Base-by-base conservation (phyloP, 2,329 filamentous ascomycete genomes). In the Fusarium coicis region DNA sequence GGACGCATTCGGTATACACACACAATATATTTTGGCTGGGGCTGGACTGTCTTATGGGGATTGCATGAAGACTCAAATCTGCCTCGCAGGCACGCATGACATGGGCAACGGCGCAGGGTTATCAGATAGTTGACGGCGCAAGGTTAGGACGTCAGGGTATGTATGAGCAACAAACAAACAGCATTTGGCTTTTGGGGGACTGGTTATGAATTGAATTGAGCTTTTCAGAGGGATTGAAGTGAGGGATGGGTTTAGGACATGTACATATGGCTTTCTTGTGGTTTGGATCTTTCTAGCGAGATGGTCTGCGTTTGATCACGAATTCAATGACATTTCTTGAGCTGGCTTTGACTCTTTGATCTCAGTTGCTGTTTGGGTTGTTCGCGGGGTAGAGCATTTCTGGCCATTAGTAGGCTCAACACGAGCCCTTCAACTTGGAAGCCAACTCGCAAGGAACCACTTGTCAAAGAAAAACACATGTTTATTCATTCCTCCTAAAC, bases 61-160 rank as follows among this genome's bases (percentile, higher is more conserved):
- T 74, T 72, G 59, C 72, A 73, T 63, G 42, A 74, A 74, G 61
- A 74, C 60, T 74, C 61, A 36, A 36, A 68, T 68, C 58, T 63
- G 72, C 72, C 72, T 74, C 68, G 23, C 49, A 56, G 72, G 72
- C 72, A 74, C 62, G 46, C 55, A 74, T 67, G 52, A 54, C 49
- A 63, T 50, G 39, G 72, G 61, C 67, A 70, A 74, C 57, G 72
- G 72, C 68, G 72, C 63, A 62, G 32, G 52, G 44, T 58, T 46
- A 40, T 62, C 21, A 30, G 47, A 23, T 50, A 34, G 47, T 34
- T 23, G 72, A 74, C 68, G 72, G 72, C 68, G 72, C 60, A 62
- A 34, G 56, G 49, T 56, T 37, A 36, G 63, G 39, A 26, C 19
- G 62, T 30, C 49, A 32, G 67, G 56, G 59, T 56, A 68, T 50